phyloP scores from a whole-genome alignment of 345 rosid genomes.

The Leavenworthia alabamica region DNA sequence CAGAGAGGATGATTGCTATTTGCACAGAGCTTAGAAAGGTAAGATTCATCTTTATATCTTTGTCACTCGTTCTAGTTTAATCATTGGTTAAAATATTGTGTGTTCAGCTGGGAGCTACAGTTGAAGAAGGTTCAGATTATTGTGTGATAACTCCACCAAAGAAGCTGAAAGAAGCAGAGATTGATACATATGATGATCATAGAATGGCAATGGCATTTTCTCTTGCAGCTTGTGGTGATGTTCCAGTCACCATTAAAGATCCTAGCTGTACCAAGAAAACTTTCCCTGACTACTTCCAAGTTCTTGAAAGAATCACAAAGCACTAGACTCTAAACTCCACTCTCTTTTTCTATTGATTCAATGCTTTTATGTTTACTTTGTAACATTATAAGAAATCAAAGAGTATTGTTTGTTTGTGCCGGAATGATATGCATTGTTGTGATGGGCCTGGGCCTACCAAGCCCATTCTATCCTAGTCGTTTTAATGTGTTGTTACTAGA shows the following conservation, averaged over 20 bases:
- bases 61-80: neutral
- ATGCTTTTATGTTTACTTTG: constrained; percentile 1
- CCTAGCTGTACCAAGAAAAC: constrained; percentile 91
- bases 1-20: constrained; percentile 91
- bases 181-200: constrained; percentile 94
- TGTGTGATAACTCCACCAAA: constrained; percentile 94
- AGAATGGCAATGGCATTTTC: constrained; percentile 99
- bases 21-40: constrained; percentile 97
- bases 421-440: neutral
- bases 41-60: neutral
- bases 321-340: constrained; percentile 15
- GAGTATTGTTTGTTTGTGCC: neutral
- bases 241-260: constrained; percentile 87
- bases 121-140: constrained; percentile 93
- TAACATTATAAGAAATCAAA: constrained; percentile 3
- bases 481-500: neutral
- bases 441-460: neutral
- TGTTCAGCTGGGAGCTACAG: constrained; percentile 86
- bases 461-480: neutral
- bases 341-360: constrained; percentile 5
- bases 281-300: constrained; percentile 92
- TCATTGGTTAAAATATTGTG: neutral
- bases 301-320: constrained; percentile 66
- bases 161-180: constrained; percentile 59
- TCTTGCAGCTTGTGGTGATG: constrained; percentile 92